phyloP scores from a whole-genome alignment of 495 filamentous ascomycete genomes.

The Thermothielavioides terrestris region DNA sequence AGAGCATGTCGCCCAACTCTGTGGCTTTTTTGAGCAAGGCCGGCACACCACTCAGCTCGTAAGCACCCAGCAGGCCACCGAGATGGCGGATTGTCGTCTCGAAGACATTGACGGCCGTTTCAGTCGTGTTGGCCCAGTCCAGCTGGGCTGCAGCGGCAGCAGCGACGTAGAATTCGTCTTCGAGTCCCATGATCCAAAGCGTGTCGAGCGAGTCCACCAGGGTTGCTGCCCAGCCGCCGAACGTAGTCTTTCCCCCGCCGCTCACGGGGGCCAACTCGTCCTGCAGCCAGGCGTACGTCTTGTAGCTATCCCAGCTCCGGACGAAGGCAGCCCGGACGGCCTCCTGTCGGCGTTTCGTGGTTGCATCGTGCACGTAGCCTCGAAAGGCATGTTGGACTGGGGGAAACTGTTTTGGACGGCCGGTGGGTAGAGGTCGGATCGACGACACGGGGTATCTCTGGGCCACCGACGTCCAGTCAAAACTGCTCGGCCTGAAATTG shows the following conservation, averaged over 20 bases:
- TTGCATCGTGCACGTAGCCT: neutral
- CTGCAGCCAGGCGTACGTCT: slow-evolving; percentile 59
- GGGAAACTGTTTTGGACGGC: neutral
- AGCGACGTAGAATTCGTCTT: slow-evolving; percentile 69
- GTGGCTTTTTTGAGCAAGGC: slow-evolving; percentile 67
- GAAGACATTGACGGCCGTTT: slow-evolving; percentile 53
- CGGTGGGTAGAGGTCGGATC: slow-evolving; percentile 5
- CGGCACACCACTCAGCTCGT: slow-evolving; percentile 56
- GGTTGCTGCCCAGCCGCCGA: slow-evolving; percentile 76
- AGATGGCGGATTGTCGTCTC: slow-evolving; percentile 76
- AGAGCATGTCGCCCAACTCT: slow-evolving; percentile 72
- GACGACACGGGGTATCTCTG: slow-evolving; percentile 52
- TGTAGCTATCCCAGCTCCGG: slow-evolving; percentile 68
- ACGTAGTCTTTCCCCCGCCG: slow-evolving; percentile 57
- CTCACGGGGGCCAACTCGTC: slow-evolving; percentile 65
- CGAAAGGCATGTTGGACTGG: neutral
- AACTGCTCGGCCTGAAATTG: slow-evolving; percentile 19
- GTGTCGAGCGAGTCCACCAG: slow-evolving; percentile 80
- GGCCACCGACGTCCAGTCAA: slow-evolving; percentile 50
- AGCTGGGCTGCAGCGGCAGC: slow-evolving; percentile 58
- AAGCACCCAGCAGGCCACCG: slow-evolving; percentile 65
- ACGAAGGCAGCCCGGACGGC: slow-evolving; percentile 54
- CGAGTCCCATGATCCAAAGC: slow-evolving; percentile 83
- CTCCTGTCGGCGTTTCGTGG: slow-evolving; percentile 2
- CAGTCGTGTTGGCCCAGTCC: slow-evolving; percentile 65